Base-by-base conservation (phyloP, 768 basidiomycete species). In the Tylopilus plumbeoviolaceoides region DNA sequence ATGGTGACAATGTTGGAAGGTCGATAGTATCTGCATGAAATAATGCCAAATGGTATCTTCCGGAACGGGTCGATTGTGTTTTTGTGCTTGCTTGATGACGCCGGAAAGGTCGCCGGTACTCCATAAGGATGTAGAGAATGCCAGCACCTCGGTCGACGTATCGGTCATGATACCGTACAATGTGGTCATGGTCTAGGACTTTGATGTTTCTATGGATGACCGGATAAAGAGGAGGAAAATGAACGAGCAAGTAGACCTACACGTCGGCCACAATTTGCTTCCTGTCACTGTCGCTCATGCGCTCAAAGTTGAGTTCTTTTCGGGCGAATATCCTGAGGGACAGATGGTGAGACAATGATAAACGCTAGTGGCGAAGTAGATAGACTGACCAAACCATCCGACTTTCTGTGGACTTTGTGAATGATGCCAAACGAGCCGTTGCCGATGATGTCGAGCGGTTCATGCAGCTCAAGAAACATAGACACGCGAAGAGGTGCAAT, bases 371-470 rank as follows among this genome's bases (percentile, higher is more conserved):
- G n/a, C n/a, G 97, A 31, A 12, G 5, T 10, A 21, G 35, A 17
- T 47, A 27, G n/a, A 81, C 88, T 59, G 59, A 94, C 92, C 69
- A 81, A 62, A 31, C 90, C 90, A 70, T 97, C 94, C 14, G 79
- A 72, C 69, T 90, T 91, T 61, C 93, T 75, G 56, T 83, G 77
- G 12, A 98, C 95, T 75, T 98, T 98, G 54, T 93, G 84, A 59
- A 99, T 99, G 55, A 98, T 91, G 1, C 97, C 97, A 75, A 99
- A 99, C 6, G 89, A 91, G 25, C 97, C 97, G 62, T 95, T 98
- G 4, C 95, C 95, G 44, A 99, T 95, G 52, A 97, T 79, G 59
- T 95, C 93, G 44, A 94, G 77, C 8, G 90, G 76, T 56, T 93
- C 91, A 63, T 95, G 98, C 45, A 80, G 78, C 60, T 89, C 89